Evolutionary conservation across 2,329 filamentous ascomycete genomes (phyloP).

Genomic region (Penicillium sp.): DNA sequence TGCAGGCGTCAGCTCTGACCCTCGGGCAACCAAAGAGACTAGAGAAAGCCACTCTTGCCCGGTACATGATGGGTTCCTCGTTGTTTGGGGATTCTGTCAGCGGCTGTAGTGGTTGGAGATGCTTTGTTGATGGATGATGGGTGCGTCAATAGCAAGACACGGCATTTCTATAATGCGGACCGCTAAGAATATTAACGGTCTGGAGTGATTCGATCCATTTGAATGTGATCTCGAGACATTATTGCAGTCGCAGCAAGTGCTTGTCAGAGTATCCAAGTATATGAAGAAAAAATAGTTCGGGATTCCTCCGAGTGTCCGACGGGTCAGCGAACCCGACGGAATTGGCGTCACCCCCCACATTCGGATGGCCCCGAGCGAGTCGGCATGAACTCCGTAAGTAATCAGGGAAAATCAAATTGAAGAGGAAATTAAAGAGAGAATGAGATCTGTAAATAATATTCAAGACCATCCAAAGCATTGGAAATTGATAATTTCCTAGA

Average conservation of each 20-base stretch:
- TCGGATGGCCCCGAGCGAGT: constrained; percentile 15
- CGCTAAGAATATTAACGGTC: not conserved
- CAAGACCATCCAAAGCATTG: not conserved
- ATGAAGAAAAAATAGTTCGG: not conserved
- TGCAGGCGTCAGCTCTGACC: constrained; percentile 2
- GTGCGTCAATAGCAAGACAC: no score
- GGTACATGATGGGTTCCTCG: not conserved
- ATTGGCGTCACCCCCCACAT: constrained; percentile 29
- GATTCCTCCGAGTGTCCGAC: constrained; percentile 10
- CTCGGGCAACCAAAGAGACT: not conserved
- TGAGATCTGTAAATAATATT: not conserved
- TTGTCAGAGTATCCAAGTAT: not conserved
- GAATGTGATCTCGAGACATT: not conserved
- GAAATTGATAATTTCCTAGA: not conserved
- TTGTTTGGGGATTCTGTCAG: constrained; percentile 2
- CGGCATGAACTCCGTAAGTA: constrained; percentile 12
- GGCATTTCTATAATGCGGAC: not conserved
- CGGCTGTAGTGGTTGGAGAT: constrained; percentile 13
- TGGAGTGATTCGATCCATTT: not conserved
- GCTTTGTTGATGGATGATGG: not conserved
- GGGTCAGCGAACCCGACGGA: constrained; percentile 27
- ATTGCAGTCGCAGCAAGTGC: not conserved
- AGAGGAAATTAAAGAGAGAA: not conserved
- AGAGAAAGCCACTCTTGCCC: not conserved
- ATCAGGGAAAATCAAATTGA: not conserved